Evolutionary conservation across 2,329 filamentous ascomycete genomes (phyloP), one percentile per base, ranked within the genome.

Genomic region (Ceratocystis colombiana): DNA sequence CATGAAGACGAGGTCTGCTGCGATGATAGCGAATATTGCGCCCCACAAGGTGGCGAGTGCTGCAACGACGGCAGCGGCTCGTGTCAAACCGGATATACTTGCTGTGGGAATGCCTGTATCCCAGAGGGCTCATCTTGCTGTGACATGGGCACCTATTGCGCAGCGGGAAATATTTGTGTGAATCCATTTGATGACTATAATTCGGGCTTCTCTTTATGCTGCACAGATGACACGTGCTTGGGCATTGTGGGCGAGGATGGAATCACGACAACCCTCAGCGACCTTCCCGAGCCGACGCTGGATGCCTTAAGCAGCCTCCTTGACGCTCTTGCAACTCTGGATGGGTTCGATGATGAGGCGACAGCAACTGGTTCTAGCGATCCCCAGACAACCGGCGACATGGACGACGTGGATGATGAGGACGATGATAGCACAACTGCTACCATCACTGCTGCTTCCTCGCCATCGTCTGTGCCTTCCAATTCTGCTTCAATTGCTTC

Each of bases 241-340:
- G 22, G 3, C 5, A 30, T 57, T 15, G 64, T 65, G 15, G 64
- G 55, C n/a, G 64, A 65, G 15, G 53, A 65, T 33, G 64, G 64
- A 30, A 28, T 15, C 8, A 65, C 64, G 22, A 55, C 50, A 15
- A 15, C 50, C 12, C 45, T 12, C 45, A 48, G 17, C 45, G 45
- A 12, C 17, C 2, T 48, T 48, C 4, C 45, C 5, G 45, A 20
- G 45, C 15, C 45, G 45, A 46, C 45, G 33, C 8, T 37, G 8
- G 8, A 37, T 37, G 33, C 8, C 3, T 37, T 37, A 10, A 46
- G 45, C 12, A 46, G 15, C 15, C 15, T 48, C 17, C 45, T 20
- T 1, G 17, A 48, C 17, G 5, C n/a, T 48, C 17, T 20, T 20
- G 45, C 17, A 48, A 48, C 45, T 25, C 5, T 25, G 8, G 10